A percentile compares a stretch with the other conserved stretches of the same genome.
Evolutionary conservation across 345 rosid species (phyloP).

Genomic region (Arabis alpina): DNA sequence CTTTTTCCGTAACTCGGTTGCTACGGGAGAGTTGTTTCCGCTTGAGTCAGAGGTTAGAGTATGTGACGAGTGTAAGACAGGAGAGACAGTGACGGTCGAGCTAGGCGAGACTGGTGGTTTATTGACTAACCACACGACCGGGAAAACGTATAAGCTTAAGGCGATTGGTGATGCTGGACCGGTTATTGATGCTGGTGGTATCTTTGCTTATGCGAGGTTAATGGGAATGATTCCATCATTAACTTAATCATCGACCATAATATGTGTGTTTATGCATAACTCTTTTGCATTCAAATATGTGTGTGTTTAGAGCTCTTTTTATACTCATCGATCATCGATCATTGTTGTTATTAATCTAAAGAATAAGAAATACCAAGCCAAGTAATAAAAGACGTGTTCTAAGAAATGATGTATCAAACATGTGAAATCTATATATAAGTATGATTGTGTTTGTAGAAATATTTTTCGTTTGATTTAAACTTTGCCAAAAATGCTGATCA

Average conservation of each 20-base stretch:
- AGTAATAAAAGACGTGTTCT: background rate
- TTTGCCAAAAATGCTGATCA: too few relatives aligned
- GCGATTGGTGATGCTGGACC: slow-evolving; percentile 90
- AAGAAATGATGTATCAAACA: background rate
- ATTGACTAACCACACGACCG: slow-evolving; percentile 77
- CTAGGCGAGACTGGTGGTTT: slow-evolving; percentile 55
- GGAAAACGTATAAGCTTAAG: slow-evolving; percentile 72
- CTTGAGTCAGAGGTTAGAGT: slow-evolving; percentile 77
- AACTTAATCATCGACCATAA: slow-evolving; percentile 5
- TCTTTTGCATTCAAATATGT: background rate
- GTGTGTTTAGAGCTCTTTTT: slow-evolving; percentile 22
- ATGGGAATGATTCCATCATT: slow-evolving; percentile 74
- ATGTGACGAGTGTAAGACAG: slow-evolving; percentile 80
- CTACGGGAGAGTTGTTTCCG: slow-evolving; percentile 84
- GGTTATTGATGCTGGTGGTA: slow-evolving; percentile 78
- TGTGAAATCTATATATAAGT: background rate
- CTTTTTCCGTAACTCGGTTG: slow-evolving; percentile 88
- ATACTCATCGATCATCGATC: too few relatives aligned
- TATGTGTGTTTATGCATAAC: background rate
- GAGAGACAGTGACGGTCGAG: slow-evolving; percentile 75
- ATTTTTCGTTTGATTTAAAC: too few relatives aligned
- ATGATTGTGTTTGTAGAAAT: too few relatives aligned
- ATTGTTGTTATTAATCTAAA: slow-evolving; percentile 8
- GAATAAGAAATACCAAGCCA: slow-evolving; percentile 20
- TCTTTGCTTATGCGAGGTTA: slow-evolving; percentile 76